Base-by-base conservation (phyloP, 192 early-diverging fungal genomes). In the Rhizophagus sp. region DNA sequence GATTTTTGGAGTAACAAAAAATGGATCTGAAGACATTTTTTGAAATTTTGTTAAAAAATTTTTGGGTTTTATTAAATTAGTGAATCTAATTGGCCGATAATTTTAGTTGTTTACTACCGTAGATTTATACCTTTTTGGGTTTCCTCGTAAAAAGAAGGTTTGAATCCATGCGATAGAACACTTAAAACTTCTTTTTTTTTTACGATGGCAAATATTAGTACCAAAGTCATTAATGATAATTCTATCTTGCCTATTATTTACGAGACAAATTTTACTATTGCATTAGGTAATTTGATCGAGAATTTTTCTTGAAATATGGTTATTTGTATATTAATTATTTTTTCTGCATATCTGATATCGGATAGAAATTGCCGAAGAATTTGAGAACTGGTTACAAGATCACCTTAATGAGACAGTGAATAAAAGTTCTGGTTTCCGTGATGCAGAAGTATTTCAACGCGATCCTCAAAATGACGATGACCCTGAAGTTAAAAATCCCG, bases 241-340 rank as follows among this genome's bases (percentile, higher is more conserved):
- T 19, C 36, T 62, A 27, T 74, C 15, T 49, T 74, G 19, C 73
- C 73, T 27, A 74, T 74, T 74, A 52, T 74, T 74, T 74, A 74
- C 12, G 73, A 74, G 49, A n/a, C 73, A 9, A 74, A 74, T 52
- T 74, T 74, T 49, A 74, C 73, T 34, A 47, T 74, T 61, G 73
- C 19, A 19, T 33, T 74, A 52, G 73, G 73, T 74, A 74, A 52
- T 52, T 52, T 52, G 22, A 11, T 25, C 8, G 24, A 73, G 47
- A 2, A 5, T 12, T 39, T 19, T 17, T 34, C 34, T 24, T 11
- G 8, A 71, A n/a, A 39, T 71, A 41, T n/a, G 2, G 13, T 74
- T 15, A 3, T 52, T 57, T 25, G n/a, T 12, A 9, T 33, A 41
- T 19, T 25, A 7, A 41, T 57, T 24, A 57, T 47, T 73, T 49